Evolutionary conservation across 176 grass and related monocot genomes (phyloP).

Genomic region (Carex kokanica): DNA sequence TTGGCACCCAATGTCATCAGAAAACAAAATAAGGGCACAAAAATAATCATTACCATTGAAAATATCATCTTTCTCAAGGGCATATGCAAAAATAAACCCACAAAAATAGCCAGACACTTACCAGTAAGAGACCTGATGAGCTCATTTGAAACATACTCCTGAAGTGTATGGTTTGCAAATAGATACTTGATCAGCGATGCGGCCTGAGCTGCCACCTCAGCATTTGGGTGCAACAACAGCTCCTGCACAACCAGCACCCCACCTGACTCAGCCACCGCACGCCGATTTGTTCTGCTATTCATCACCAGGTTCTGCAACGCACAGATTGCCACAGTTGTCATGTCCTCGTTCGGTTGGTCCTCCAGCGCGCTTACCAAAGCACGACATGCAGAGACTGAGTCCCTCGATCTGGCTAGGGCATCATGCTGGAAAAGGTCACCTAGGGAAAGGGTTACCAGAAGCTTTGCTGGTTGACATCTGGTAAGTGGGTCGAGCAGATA

Average conservation of each 20-base stretch:
- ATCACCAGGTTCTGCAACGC: conserved; percentile 90
- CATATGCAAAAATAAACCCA: conserved; percentile 1
- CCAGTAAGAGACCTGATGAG: conserved; percentile 94
- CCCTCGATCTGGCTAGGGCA: conserved; percentile 78
- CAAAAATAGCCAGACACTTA: conserved; percentile 26
- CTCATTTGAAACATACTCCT: conserved; percentile 97
- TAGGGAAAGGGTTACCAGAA: conserved; percentile 80
- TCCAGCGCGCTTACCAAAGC: conserved; percentile 87
- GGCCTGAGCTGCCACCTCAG: conserved; percentile 80
- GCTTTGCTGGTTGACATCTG: conserved; percentile 78
- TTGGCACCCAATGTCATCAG: background rate
- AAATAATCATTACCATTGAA: background rate
- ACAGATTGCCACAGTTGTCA: conserved; percentile 94
- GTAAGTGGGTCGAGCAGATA: conserved; percentile 90
- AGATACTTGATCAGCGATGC: conserved; percentile 83
- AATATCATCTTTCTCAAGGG: background rate
- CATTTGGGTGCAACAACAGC: conserved; percentile 70
- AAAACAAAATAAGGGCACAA: background rate
- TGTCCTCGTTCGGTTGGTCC: conserved; percentile 90
- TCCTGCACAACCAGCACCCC: conserved; percentile 93
- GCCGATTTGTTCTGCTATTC: conserved; percentile 97
- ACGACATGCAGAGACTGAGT: conserved; percentile 71
- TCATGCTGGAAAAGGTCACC: conserved; percentile 99
- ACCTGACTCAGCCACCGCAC: conserved; percentile 81
- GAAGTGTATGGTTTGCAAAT: conserved; percentile 96